A percentile compares a stretch with the other conserved stretches of the same genome.
phyloP scores from a whole-genome alignment of 2,329 filamentous ascomycete genomes.

The Fusarium sp. region DNA sequence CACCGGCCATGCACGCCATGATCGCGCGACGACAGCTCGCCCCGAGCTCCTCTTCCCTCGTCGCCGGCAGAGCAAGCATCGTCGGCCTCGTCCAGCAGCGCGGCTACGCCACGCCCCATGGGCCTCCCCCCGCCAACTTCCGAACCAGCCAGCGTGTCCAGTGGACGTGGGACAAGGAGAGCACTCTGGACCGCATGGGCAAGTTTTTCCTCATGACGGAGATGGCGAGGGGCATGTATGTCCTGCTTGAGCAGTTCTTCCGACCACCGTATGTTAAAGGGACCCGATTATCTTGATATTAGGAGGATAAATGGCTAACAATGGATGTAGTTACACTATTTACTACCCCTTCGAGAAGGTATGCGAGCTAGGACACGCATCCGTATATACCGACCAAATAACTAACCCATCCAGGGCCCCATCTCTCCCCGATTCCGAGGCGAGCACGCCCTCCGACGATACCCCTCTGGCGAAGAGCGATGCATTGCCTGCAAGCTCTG shows the following conservation, averaged over 20 bases:
- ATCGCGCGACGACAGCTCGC: constrained; percentile 56
- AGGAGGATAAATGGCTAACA: constrained; percentile 30
- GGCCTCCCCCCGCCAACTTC: constrained; percentile 86
- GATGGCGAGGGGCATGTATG: constrained; percentile 98
- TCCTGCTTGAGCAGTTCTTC: constrained; percentile 98
- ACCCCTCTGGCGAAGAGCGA: constrained; percentile 97
- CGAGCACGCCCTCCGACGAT: constrained; percentile 95
- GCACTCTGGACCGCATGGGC: constrained; percentile 84
- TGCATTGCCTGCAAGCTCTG: constrained; percentile 99
- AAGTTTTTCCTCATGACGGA: constrained; percentile 97
- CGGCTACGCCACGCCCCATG: constrained; percentile 78
- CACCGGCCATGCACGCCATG: constrained; percentile 55
- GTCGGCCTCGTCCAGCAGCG: constrained; percentile 52
- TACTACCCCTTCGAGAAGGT: constrained; percentile 98
- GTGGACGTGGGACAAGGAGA: constrained; percentile 87
- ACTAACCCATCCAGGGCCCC: constrained; percentile 73
- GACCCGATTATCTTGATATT: neutral
- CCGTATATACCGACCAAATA: constrained; percentile 9
- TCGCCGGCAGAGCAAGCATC: constrained; percentile 40
- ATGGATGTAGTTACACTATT: constrained; percentile 86
- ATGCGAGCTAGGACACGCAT: constrained; percentile 40
- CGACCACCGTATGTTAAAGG: constrained; percentile 85
- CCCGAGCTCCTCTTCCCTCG: constrained; percentile 42
- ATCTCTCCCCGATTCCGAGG: constrained; percentile 98
- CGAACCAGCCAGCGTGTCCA: constrained; percentile 79